Base-by-base conservation (phyloP, 805 yeast genomes). In the Phaffomyces opuntiae region DNA sequence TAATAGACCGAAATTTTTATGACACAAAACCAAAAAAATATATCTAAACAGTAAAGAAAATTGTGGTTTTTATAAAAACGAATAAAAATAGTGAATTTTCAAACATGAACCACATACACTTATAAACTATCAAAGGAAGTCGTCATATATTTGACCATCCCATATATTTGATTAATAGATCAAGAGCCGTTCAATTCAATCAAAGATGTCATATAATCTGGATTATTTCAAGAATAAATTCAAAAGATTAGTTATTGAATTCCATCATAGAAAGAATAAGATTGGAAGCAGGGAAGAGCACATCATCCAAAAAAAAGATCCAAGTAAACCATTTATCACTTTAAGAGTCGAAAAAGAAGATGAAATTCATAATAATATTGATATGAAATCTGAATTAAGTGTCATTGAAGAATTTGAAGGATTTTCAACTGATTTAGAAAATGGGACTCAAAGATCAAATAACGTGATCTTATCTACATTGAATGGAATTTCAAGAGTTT, bases 221-320 rank as follows among this genome's bases (percentile, higher is more conserved):
- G 44, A 42, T 8, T 39, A 45, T 12, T 39, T 42, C 32, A 49
- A 44, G 36, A 46, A 41, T 39, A 46, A 49, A 35, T 33, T 49
- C 29, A 46, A 36, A 33, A 40, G 52, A 26, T 40, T 41, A 12
- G 31, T 49, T 14, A 49, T 49, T n/a, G 49, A 46, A 29, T 36
- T 49, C 12, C 52, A 49, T 36, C 52, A 49, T 36, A 39, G 40
- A 19, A 49, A 46, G 36, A 46, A 49, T 39, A 43, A 37, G 26
- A 2, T 46, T 14, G 36, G 44, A 4, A 25, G 27, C 11, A 40
- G 33, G 6, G 43, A 29, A 11, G 31, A 44, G 16, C 52, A 46
- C 19, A 24, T 49, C 9, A 49, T 49, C 19, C 33, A 32, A 9
- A 7, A 24, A 7, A 43, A 42, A 38, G 52, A 49, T 24, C 47